A percentile compares a stretch with the other conserved stretches of the same genome.
These are phyloP conservation scores for Gilbertella persicaria DNA, from an alignment of 371 early-diverging fungal genomes.

Conservation along the genomic window DNA sequence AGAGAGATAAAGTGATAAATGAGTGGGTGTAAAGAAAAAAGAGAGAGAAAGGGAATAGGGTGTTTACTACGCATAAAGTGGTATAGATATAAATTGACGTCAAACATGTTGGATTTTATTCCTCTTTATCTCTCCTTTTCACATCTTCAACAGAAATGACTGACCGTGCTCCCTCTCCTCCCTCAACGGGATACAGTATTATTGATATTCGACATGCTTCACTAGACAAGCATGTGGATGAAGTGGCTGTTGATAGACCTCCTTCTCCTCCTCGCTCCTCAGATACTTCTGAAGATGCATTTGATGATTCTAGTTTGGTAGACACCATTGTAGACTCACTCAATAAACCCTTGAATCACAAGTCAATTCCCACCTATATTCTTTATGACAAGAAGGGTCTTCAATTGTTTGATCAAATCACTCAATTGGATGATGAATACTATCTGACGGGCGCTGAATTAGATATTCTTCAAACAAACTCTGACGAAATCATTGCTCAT, in stretches of 20 bases:
- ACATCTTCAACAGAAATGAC: conserved; percentile 32
- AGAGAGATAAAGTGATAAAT: not conserved
- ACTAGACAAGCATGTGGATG: not conserved
- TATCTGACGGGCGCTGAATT: conserved; percentile 86
- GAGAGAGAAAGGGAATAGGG: too few relatives aligned
- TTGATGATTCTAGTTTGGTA: conserved; percentile 40
- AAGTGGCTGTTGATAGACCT: conserved; percentile 6
- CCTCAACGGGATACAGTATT: conserved; percentile 38
- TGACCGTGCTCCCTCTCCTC: conserved; percentile 22
- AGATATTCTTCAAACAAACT: conserved; percentile 66
- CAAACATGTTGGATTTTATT: not conserved
- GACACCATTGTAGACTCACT: conserved; percentile 54
- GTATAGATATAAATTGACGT: too few relatives aligned
- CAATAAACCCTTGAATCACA: conserved; percentile 30
- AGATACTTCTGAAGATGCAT: conserved; percentile 39
- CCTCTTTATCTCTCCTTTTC: not conserved
- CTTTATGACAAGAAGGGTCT: conserved; percentile 86
- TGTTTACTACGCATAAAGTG: too few relatives aligned
- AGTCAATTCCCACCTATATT: conserved; percentile 71
- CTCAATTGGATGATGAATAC: conserved; percentile 78
- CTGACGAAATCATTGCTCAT: conserved; percentile 63
- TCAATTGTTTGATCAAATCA: conserved; percentile 87
- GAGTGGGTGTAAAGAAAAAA: too few relatives aligned
- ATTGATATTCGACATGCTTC: conserved; percentile 36
- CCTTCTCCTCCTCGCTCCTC: conserved; percentile 40